Evolutionary conservation across 1,139 yeast genomes (phyloP), one percentile per base, ranked within the genome.

Genomic region (Ashbya aceris): DNA sequence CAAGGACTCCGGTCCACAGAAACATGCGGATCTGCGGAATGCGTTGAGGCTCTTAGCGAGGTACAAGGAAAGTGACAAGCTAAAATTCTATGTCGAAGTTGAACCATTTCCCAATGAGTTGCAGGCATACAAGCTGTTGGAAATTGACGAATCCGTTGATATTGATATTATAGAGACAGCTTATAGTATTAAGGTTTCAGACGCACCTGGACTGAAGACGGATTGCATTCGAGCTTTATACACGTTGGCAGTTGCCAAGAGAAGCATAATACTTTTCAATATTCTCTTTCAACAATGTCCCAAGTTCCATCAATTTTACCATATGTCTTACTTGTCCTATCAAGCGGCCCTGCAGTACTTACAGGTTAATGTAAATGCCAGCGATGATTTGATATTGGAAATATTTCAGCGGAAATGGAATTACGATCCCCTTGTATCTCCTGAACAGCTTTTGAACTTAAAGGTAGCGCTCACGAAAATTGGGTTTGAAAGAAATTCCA

Each of bases 121-220:
- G 2, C 71, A 76, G 40, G 93, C 96, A 0, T 76, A 82, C 50
- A 70, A 69, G 1, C 70, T 73, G 11, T 62, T 86, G 38, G 80
- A 77, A 11, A 73, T 82, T 20, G 80, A 74, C 50, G 76, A 74
- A 30, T 69, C 76, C 6, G 80, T 85, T 3, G 93, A 82, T 55
- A 91, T 82, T 54, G 93, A 83, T 46, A 77, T 83, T 34, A 74
- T 83, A 4, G 69, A 77, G 29, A 81, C 91, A 1, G 86, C 89
- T 0, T 79, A 73, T 51, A 77, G 80, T 45, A 69, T 78, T 40
- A 78, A 78, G 46, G 62, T 72, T 3, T 74, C 73, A 39, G 91
- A 82, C 43, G 61, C 61, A 1, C 67, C 67, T 36, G 61, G 54
- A 41, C 58, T 45, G 49, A 63, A 43, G 47, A 56, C 23, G 36